Base-by-base conservation (phyloP, 768 basidiomycete species). In the Mycena filopes region DNA sequence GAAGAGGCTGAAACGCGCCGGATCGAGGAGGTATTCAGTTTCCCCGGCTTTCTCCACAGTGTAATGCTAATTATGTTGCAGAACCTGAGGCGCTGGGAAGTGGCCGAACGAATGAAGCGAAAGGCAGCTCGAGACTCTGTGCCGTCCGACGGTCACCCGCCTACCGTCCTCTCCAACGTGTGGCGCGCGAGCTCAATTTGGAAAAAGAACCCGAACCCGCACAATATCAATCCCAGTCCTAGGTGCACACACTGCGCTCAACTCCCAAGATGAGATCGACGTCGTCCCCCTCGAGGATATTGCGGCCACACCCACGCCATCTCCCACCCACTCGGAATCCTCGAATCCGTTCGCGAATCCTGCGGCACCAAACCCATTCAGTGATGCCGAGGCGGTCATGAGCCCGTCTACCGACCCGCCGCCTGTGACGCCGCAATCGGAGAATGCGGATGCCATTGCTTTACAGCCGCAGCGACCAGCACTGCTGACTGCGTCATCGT, bases 1-100 rank as follows among this genome's bases (percentile, higher is more conserved):
- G 89, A 88, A 21, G 84, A 83, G 33, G 84, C 84, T 45, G 93
- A 94, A 68, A 87, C 91, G 29, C 84, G 87, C 63, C 81, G 87
- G 59, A 81, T 94, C 21, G 83, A 89, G 79, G 91, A 94, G 87
- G 93, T 91, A 76, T 55, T 74, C 71, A 63, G 33, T 42, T 21
- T 58, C 56, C n/a, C 48, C 15, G 13, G 33, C 28, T 45, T 61
- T 43, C 33, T 47, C 59, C 41, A 20, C 26, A 28, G 20, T 42
- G 68, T 45, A 41, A n/a, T n/a, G 21, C 43, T 59, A 43, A 63
- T 56, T 40, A 46, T 41, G 68, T 45, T 36, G 56, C 75, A 95
- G 93, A 95, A 87, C 63, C 81, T 95, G 28, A 83, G 84, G 68
- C 84, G 85, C 45, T 95, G 93, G 94, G 93, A 95, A 70, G 79